A percentile compares a stretch with the other conserved stretches of the same genome.
Evolutionary conservation across 805 yeast species (phyloP).

Genomic region (Candida schatavii): DNA sequence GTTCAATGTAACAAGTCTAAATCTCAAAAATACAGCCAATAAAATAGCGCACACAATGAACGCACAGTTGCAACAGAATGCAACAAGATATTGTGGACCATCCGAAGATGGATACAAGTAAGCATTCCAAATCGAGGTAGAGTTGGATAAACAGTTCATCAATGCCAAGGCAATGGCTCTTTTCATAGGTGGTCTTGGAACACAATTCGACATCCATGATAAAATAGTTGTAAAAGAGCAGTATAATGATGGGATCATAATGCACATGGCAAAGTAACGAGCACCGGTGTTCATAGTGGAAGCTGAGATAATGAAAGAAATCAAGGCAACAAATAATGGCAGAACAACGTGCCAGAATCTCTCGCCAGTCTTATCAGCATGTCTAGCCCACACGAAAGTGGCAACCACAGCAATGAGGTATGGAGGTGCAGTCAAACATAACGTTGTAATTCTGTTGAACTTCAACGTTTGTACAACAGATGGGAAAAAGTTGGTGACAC

Average conservation of each 20-base stretch:
- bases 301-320: conserved; percentile 48
- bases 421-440: conserved; percentile 60
- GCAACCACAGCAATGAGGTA: conserved; percentile 49
- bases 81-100: conserved; percentile 47
- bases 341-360: conserved; percentile 47
- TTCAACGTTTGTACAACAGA: conserved; percentile 56
- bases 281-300: conserved; percentile 54
- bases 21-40: conserved; percentile 36
- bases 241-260: conserved; percentile 55
- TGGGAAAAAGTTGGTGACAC: conserved; percentile 62
- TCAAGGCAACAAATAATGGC: conserved; percentile 41
- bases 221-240: conserved; percentile 52
- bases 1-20: conserved; percentile 38
- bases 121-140: conserved; percentile 56
- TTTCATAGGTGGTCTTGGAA: conserved; percentile 58
- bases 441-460: conserved; percentile 47
- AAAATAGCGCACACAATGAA: conserved; percentile 41
- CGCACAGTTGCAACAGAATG: conserved; percentile 48
- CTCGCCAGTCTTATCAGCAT: conserved; percentile 56
- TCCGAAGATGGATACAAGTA: conserved; percentile 45
- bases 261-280: conserved; percentile 57
- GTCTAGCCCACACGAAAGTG: conserved; percentile 52
- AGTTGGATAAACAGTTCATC: conserved; percentile 55
- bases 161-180: conserved; percentile 57
- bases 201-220: conserved; percentile 55